Conservation (phyloP, 106 monocot genomes). For the Triglochin maritima region DNA sequence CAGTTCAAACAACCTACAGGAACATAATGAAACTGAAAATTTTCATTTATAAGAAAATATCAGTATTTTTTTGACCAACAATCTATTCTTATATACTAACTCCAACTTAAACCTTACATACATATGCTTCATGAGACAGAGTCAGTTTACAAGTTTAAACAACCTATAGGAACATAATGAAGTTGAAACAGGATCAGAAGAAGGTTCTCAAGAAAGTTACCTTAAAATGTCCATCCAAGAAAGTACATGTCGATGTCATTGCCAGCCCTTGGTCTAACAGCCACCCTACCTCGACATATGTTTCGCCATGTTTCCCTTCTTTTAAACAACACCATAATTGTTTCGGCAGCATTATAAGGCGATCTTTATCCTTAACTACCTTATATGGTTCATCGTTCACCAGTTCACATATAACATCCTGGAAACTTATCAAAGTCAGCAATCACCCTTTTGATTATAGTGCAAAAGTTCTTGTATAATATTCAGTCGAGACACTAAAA, state of each 20-base stretch:
- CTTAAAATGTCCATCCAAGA: constrained; percentile 18
- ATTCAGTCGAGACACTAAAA: no score
- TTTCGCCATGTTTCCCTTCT: constrained; percentile 10
- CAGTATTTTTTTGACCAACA: no score
- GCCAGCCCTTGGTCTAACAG: constrained; percentile 15
- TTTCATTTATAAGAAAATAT: no score
- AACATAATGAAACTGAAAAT: not conserved
- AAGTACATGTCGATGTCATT: constrained; percentile 23
- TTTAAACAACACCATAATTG: constrained; percentile 12
- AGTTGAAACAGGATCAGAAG: not conserved
- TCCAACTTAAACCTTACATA: not conserved
- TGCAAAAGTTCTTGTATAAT: no score
- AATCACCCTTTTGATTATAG: no score
- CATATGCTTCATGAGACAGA: not conserved
- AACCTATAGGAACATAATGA: not conserved
- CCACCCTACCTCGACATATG: constrained; percentile 17
- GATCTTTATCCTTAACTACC: constrained; percentile 8
- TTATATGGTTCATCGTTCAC: constrained; percentile 6
- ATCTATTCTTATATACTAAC: no score
- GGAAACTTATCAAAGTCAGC: not conserved
- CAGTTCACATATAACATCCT: constrained; percentile 13
- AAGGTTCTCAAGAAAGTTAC: not conserved
- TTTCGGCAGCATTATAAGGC: constrained; percentile 18
- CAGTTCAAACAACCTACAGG: not conserved
- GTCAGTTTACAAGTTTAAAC: not conserved